Percentiles rank a stretch among this genome's conserved stretches.
Evolutionary conservation across 208 protist species (phyloP).

Genomic region (Perkinsela sp.): DNA sequence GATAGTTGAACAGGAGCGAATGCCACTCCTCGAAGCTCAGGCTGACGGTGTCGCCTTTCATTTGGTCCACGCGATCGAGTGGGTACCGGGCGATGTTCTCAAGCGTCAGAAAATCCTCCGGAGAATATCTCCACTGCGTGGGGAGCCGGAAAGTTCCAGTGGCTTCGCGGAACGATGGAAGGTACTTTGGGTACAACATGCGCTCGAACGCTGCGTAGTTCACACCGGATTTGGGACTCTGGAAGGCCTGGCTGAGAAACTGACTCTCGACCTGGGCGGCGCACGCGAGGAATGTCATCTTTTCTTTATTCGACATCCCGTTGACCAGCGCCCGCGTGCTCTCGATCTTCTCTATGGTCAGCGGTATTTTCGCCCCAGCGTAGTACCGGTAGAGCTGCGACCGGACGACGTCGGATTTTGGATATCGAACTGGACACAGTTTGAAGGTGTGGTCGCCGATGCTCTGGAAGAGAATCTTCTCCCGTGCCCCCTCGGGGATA

Average conservation of each 20-base stretch:
- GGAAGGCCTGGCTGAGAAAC: conserved; percentile 28
- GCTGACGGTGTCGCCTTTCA: conserved; percentile 17
- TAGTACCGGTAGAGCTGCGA: conserved; percentile 31
- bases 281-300: conserved; percentile 29
- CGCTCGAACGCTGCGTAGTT: conserved; percentile 37
- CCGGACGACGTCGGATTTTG: conserved; percentile 35
- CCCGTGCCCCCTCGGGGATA: not conserved
- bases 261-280: conserved; percentile 48
- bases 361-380: conserved; percentile 25
- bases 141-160: conserved; percentile 17
- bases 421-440: conserved; percentile 32
- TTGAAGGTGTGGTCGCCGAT: conserved; percentile 38
- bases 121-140: conserved; percentile 28
- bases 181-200: conserved; percentile 42
- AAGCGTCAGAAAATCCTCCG: conserved; percentile 21
- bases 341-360: conserved; percentile 38
- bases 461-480: conserved; percentile 25
- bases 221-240: conserved; percentile 11
- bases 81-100: conserved; percentile 53
- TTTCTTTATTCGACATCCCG: conserved; percentile 21
- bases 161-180: conserved; percentile 16
- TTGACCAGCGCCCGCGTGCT: conserved; percentile 33
- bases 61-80: conserved; percentile 26
- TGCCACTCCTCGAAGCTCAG: conserved; percentile 56
- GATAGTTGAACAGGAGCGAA: conserved; percentile 60